These are phyloP conservation scores for Talaromyces sp. DNA, from an alignment of 2,329 filamentous ascomycete species.

Conservation along the genomic window DNA sequence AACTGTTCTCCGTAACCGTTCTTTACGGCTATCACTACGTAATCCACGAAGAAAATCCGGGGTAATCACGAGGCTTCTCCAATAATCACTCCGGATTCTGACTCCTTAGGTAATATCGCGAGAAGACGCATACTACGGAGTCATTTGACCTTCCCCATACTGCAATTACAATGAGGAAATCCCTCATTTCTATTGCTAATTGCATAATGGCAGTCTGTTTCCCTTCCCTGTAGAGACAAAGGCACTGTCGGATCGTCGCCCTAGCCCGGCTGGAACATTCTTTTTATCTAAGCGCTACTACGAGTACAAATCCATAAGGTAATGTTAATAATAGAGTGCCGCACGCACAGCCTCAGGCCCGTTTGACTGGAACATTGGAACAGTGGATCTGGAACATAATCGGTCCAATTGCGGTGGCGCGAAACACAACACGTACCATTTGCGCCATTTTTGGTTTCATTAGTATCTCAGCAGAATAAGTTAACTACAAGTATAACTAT, in stretches of 20 bases:
- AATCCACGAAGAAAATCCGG: conserved; percentile 7
- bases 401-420: conserved; percentile 9
- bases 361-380: neutral
- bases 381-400: neutral
- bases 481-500: neutral
- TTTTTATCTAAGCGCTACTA: neutral
- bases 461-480: neutral
- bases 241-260: conserved; percentile 11
- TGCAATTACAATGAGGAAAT: neutral
- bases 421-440: neutral
- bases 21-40: neutral
- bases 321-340: conserved; percentile 13
- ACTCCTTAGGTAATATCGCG: neutral
- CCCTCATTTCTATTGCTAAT: conserved; percentile 2
- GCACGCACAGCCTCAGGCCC: conserved; percentile 10
- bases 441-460: conserved; percentile 3
- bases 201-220: neutral
- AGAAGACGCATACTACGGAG: neutral
- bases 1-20: neutral
- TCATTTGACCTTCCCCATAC: neutral
- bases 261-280: conserved; percentile 14
- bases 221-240: neutral
- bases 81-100: neutral
- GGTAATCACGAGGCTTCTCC: neutral
- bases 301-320: neutral